These are phyloP conservation scores for Pseudogymnoascus pannorum DNA, from an alignment of 2,329 filamentous ascomycete genomes.

Conservation along the genomic window DNA sequence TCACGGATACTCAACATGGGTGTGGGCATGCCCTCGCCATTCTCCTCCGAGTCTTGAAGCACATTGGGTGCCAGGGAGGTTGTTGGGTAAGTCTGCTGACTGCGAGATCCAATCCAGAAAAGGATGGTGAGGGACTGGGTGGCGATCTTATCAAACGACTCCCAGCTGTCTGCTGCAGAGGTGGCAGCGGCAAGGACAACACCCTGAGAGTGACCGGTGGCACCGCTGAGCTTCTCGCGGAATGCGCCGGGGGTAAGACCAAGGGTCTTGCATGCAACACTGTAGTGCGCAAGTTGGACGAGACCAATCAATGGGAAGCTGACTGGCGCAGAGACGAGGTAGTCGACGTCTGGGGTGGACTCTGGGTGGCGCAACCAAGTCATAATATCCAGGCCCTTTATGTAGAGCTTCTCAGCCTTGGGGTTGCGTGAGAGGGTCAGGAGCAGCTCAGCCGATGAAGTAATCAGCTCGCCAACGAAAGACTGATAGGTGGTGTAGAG, in stretches of 20 bases:
- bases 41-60: constrained; percentile 85
- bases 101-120: constrained; percentile 97
- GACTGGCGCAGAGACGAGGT: constrained; percentile 88
- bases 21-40: constrained; percentile 90
- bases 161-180: constrained; percentile 86
- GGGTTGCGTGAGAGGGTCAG: constrained; percentile 76
- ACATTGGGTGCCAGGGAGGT: constrained; percentile 88
- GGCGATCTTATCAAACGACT: constrained; percentile 75
- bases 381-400: constrained; percentile 94
- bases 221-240: constrained; percentile 74
- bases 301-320: constrained; percentile 94
- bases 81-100: constrained; percentile 92
- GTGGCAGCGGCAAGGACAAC: constrained; percentile 90
- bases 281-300: constrained; percentile 92
- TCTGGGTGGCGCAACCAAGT: constrained; percentile 86
- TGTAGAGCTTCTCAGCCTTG: constrained; percentile 87
- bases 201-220: constrained; percentile 94
- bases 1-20: constrained; percentile 98
- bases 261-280: constrained; percentile 85
- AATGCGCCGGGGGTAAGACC: constrained; percentile 85
- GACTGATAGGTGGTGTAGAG: constrained; percentile 86
- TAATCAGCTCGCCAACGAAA: constrained; percentile 81
- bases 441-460: constrained; percentile 75
- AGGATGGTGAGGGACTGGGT: constrained; percentile 81
- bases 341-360: constrained; percentile 86